These are phyloP conservation scores for Aspergillus ustus DNA, from an alignment of 2,329 filamentous ascomycete species.

Conservation along the genomic window DNA sequence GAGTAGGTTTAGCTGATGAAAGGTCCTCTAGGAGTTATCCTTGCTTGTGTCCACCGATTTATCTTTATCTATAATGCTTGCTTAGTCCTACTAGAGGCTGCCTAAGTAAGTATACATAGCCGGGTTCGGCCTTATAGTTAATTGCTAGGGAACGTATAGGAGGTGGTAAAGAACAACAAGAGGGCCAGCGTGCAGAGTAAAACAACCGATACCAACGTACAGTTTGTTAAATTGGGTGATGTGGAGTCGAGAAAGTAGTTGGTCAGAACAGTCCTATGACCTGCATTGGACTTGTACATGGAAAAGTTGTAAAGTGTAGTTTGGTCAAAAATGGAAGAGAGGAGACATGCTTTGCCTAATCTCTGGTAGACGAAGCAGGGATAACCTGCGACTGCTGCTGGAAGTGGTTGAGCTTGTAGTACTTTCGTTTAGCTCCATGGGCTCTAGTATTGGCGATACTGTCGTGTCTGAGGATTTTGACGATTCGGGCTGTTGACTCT, in stretches of 20 bases:
- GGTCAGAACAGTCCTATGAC: no score
- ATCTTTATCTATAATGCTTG: neutral
- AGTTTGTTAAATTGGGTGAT: neutral
- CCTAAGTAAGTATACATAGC: slow-evolving; percentile 5
- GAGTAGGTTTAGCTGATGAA: neutral
- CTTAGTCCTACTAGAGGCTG: neutral
- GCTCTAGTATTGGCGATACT: neutral
- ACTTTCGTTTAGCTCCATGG: neutral
- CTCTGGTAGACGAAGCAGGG: slow-evolving; percentile 20
- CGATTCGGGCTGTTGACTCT: neutral
- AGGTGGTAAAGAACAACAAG: neutral
- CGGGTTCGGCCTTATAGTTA: neutral
- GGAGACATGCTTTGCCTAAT: slow-evolving; percentile 24
- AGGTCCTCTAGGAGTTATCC: neutral
- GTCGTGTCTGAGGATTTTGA: neutral
- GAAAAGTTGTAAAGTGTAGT: neutral
- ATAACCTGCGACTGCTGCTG: neutral
- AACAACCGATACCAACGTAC: neutral
- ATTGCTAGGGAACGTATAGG: neutral
- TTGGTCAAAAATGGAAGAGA: slow-evolving; percentile 17
- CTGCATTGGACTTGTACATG: neutral
- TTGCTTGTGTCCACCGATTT: neutral
- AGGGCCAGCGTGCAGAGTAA: neutral
- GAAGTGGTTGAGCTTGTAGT: neutral
- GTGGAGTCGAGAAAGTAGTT: neutral